Conservation (phyloP, 75 land plant species). For the Selaginella tamariscina region DNA sequence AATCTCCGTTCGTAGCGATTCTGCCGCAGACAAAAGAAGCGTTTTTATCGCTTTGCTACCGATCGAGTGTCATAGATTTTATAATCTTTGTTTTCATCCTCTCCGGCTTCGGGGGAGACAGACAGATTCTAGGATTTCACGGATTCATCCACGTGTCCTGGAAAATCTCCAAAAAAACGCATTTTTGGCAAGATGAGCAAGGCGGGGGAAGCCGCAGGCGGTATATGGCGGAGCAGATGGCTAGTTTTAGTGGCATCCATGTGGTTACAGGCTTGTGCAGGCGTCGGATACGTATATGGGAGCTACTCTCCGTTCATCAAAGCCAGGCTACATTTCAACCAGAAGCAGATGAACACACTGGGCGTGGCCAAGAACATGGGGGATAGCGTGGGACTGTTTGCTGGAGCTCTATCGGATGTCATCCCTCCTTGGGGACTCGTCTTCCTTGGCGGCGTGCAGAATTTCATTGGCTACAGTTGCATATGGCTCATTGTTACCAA, state of each 20-base stretch:
- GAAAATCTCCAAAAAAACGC: too few species aligned
- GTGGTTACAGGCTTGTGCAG: constrained; percentile 74
- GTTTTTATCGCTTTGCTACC: too few species aligned
- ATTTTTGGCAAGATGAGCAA: too few species aligned
- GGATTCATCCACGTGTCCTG: too few species aligned
- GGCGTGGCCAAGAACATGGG: constrained; percentile 96
- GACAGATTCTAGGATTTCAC: too few species aligned
- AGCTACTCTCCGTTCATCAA: constrained; percentile 81
- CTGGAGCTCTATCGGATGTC: constrained; percentile 58
- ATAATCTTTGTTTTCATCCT: too few species aligned
- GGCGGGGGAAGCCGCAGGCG: too few species aligned
- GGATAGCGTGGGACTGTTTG: constrained; percentile 69
- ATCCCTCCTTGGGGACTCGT: constrained; percentile 75
- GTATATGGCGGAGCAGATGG: constrained; percentile 58
- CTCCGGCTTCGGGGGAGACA: too few species aligned
- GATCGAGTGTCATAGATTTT: too few species aligned
- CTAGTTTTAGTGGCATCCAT: constrained; percentile 83
- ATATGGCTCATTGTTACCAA: constrained; percentile 76
- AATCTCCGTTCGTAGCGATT: too few species aligned
- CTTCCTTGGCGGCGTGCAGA: constrained; percentile 60
- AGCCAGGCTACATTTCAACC: constrained; percentile 58
- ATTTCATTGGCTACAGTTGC: constrained; percentile 77
- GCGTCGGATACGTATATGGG: constrained; percentile 78
- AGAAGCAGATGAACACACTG: constrained; percentile 56
- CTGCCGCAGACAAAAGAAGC: too few species aligned